Evolutionary conservation across 371 early-diverging fungal genomes (phyloP).

Genomic region (Capillidium heterosporum): DNA sequence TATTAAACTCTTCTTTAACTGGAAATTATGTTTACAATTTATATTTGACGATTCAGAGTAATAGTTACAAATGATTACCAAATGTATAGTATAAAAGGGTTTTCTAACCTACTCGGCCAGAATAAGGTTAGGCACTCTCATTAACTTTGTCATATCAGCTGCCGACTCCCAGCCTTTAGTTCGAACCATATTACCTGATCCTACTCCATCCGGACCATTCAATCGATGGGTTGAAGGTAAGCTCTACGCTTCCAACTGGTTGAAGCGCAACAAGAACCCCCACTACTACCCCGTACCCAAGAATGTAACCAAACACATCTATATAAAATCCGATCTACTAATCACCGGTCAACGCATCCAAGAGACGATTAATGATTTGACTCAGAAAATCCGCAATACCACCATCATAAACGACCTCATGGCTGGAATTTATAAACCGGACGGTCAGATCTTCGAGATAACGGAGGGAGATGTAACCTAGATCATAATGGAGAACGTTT

Average conservation of each 20-base stretch:
- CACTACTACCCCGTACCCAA: no score
- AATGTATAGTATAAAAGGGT: no score
- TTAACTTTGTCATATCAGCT: neutral
- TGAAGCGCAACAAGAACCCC: neutral
- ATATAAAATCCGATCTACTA: no score
- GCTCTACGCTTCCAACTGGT: neutral
- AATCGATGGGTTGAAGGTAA: neutral
- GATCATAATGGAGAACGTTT: neutral
- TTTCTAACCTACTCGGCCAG: no score
- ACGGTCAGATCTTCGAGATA: neutral
- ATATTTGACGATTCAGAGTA: no score
- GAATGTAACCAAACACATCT: no score
- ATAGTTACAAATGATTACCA: no score
- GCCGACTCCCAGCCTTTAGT: neutral
- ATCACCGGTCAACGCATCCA: no score
- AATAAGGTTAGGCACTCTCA: neutral
- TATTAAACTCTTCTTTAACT: neutral
- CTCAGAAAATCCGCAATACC: no score
- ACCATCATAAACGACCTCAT: neutral
- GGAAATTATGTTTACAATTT: no score
- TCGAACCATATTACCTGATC: neutral
- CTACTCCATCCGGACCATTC: no score
- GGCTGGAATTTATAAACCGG: neutral
- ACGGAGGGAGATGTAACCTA: neutral
- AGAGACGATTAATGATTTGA: no score